Base-by-base conservation (phyloP, 2,329 filamentous ascomycete genomes). In the Hypoxylon sp. region DNA sequence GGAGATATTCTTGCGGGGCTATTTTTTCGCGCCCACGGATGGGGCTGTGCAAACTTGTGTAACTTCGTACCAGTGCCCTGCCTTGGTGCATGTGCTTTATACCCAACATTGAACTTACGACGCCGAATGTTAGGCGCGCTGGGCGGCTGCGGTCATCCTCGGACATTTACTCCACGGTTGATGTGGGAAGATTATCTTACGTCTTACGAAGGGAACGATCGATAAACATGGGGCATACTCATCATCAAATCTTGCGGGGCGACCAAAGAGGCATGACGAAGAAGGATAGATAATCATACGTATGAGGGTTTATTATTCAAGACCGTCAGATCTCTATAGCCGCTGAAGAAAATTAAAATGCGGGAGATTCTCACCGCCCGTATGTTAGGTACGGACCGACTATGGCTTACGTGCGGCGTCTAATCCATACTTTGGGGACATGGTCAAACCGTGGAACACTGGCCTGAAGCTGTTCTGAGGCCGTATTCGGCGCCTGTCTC, bases 221-320 rank as follows among this genome's bases (percentile, higher is more conserved):
- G 5, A 21, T 43, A 43, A 43, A 17, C 38, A 21, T 43, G n/a
- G n/a, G n/a, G 14, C 5, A 30, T 30, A 30, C 9, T n/a, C 11
- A 17, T 43, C 19, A 43, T 43, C 38, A 43, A 43, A 43, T 60
- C 53, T 34, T 45, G 41, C 51, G 41, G 25, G 17, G 14, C 14
- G 28, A n/a, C 41, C 17, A 38, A 45, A 43, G n/a, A 63, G 34
- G 64, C 60, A 67, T 63, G 60, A 72, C 6, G 25, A 70, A 63
- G 66, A 61, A 68, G 63, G 66, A 59, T n/a, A 56, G 66, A 59
- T n/a, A 56, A 71, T 72, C 70, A 71, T 56, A 72, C 69, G 64
- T 57, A 57, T 57, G 50, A 43, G 32, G 67, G 50, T 62, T 64
- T 55, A 51, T 52, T 52, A 38, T 50, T 19, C 23, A 36, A 59